Percentiles rank a stretch among this genome's conserved stretches.
Conservation (phyloP, 192 early-diverging fungal genomes). For the Coemansia sp. region DNA sequence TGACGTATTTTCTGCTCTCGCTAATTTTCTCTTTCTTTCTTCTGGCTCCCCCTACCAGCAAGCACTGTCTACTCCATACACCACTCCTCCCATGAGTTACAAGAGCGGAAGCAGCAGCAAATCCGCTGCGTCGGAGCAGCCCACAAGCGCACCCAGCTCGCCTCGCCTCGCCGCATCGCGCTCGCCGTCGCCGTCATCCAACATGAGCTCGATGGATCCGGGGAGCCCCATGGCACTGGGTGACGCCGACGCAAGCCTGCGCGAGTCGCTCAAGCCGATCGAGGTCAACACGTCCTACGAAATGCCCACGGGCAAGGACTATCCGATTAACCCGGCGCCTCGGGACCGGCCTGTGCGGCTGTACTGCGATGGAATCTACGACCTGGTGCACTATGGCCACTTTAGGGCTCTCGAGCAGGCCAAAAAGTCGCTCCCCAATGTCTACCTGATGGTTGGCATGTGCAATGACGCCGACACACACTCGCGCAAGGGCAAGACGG, state of each 20-base stretch:
- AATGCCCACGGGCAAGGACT: constrained; percentile 41
- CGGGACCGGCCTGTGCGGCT: constrained; percentile 69
- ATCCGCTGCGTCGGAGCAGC: constrained; percentile 4
- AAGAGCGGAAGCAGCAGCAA: constrained; percentile 5
- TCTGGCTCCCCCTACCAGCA: too few species aligned
- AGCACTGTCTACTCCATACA: too few species aligned
- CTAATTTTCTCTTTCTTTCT: constrained; percentile 6
- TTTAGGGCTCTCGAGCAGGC: constrained; percentile 78
- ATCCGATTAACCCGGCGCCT: constrained; percentile 62
- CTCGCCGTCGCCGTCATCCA: constrained; percentile 24
- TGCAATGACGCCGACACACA: constrained; percentile 75
- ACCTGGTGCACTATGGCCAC: constrained; percentile 82
- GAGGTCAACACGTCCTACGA: constrained; percentile 37
- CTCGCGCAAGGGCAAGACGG: constrained; percentile 74
- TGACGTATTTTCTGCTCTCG: background rate
- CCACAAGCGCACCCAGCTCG: constrained; percentile 27
- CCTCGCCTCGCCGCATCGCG: constrained; percentile 30
- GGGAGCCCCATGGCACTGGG: constrained; percentile 47
- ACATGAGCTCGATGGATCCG: constrained; percentile 18
- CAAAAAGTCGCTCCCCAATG: constrained; percentile 72
- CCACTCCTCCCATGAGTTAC: too few species aligned
- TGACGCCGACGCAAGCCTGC: constrained; percentile 39
- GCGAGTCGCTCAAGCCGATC: constrained; percentile 31
- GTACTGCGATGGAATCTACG: constrained; percentile 87
- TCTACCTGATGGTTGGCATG: constrained; percentile 73